phyloP scores from a whole-genome alignment of 1,139 yeast genomes.

The Hyphopichia buzzinii region DNA sequence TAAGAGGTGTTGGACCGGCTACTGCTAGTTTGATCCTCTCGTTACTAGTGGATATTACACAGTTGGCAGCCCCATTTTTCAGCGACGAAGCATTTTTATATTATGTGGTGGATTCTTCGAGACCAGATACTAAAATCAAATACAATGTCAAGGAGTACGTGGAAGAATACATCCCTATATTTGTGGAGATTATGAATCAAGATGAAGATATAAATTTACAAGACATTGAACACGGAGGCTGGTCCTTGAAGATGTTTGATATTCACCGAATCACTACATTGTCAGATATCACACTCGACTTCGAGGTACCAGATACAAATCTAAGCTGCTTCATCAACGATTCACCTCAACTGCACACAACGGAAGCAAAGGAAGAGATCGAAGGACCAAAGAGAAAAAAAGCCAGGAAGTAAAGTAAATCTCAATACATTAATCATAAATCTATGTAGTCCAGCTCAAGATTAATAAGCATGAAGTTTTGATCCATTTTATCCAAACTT shows the following conservation, averaged over 20 bases:
- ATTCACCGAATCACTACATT: slow-evolving; percentile 22
- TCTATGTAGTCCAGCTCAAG: slow-evolving; percentile 39
- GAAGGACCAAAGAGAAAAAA: slow-evolving; percentile 8
- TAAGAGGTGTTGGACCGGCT: slow-evolving; percentile 53
- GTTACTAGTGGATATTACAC: slow-evolving; percentile 20
- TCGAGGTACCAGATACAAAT: slow-evolving; percentile 14
- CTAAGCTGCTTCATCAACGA: slow-evolving; percentile 7
- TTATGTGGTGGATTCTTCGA: slow-evolving; percentile 28
- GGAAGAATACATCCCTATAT: slow-evolving; percentile 30
- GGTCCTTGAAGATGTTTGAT: slow-evolving; percentile 35
- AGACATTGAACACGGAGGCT: slow-evolving; percentile 34
- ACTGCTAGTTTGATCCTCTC: slow-evolving; percentile 46
- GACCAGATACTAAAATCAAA: slow-evolving; percentile 35
- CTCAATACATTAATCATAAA: slow-evolving; percentile 12
- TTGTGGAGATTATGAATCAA: slow-evolving; percentile 14
- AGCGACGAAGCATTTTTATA: slow-evolving; percentile 47
- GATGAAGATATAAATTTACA: slow-evolving; percentile 13
- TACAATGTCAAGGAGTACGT: slow-evolving; percentile 43
- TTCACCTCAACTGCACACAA: background rate
- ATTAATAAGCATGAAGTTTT: slow-evolving; percentile 36
- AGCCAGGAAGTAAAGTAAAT: slow-evolving; percentile 6
- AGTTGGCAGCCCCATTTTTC: slow-evolving; percentile 44
- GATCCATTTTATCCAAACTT: slow-evolving; percentile 30
- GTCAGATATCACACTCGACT: slow-evolving; percentile 21
- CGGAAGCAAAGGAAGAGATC: slow-evolving; percentile 2